Conservation (phyloP, 169 alveolate species). For the Plasmodium billcollinsi region DNA sequence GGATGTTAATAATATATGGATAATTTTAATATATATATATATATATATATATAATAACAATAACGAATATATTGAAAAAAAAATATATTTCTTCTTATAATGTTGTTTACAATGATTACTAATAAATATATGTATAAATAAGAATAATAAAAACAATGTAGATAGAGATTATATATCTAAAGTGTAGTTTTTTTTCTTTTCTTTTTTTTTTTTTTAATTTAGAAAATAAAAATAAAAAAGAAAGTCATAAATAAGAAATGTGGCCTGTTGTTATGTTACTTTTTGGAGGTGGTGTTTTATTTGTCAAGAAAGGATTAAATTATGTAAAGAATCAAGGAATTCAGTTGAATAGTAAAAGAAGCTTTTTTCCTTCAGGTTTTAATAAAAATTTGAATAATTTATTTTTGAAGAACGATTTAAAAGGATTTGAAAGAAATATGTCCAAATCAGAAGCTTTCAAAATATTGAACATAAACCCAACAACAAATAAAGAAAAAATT, state of each 20-base stretch:
- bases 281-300: constrained; percentile 63
- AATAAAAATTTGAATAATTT: constrained; percentile 33
- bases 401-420: constrained; percentile 67
- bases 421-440: constrained; percentile 86
- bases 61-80: too few species aligned
- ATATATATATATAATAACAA: too few species aligned
- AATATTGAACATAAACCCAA: constrained; percentile 84
- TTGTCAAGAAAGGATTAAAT: constrained; percentile 57
- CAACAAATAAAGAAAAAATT: constrained; percentile 87
- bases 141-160: too few species aligned
- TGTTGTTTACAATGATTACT: too few species aligned
- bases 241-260: constrained; percentile 22
- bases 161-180: background rate
- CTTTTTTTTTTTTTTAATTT: background rate
- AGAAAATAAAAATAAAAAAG: background rate
- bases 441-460: constrained; percentile 83
- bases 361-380: constrained; percentile 34
- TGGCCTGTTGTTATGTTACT: constrained; percentile 66
- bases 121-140: too few species aligned
- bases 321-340: constrained; percentile 44
- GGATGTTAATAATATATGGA: too few species aligned
- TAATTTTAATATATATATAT: too few species aligned
- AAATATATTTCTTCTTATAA: too few species aligned
- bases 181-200: background rate
- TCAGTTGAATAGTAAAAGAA: constrained; percentile 6